Evolutionary conservation across 148 eudicot species (phyloP), one percentile per base, ranked within the genome.

Genomic region (Spergularia bocconei): DNA sequence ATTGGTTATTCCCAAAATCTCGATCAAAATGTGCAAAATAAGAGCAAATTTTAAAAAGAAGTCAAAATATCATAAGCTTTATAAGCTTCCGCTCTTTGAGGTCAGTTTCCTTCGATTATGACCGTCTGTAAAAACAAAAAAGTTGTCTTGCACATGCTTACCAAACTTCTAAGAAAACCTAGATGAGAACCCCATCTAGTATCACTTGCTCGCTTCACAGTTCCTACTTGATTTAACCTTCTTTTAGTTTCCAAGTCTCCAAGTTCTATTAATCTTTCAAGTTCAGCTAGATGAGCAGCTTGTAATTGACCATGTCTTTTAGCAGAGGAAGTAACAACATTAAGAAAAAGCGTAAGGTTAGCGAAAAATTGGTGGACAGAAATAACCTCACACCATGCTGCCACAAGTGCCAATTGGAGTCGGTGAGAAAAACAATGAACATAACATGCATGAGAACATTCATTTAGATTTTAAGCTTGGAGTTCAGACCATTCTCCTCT

Each of bases 121-220:
- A n/a, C n/a, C n/a, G n/a, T n/a, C n/a, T n/a, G n/a, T 14, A 53
- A 17, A 70, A 70, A 60, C 13, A 16, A 20, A 70, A 60, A 15
- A 23, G 73, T 23, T 7, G 61, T 21, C 2, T 53, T 53, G 14
- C 53, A 70, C 61, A 70, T 23, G 4, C 33, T 70, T 13, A 23
- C 16, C 61, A 71, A 14, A 38, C 63, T 71, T 7, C 17, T 15
- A 36, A 71, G 20, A 13, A 33, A 55, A 20, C 13, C 20, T 29
- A 71, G 56, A 36, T 70, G 74, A 23, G 74, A 70, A 5, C 48
- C 41, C 74, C 63, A 70, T 71, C 63, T 13, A 36, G 74, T 71
- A 59, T 71, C 74, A 4, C 74, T 2, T 29, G 48, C 73, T 8
- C 62, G 48, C 29, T 70, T 38, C 15, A 70, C 21, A 15, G 19